A percentile compares a stretch with the other conserved stretches of the same genome.
Conservation (phyloP, 257 asterid genomes). For the Solanum corneliomulleri region DNA sequence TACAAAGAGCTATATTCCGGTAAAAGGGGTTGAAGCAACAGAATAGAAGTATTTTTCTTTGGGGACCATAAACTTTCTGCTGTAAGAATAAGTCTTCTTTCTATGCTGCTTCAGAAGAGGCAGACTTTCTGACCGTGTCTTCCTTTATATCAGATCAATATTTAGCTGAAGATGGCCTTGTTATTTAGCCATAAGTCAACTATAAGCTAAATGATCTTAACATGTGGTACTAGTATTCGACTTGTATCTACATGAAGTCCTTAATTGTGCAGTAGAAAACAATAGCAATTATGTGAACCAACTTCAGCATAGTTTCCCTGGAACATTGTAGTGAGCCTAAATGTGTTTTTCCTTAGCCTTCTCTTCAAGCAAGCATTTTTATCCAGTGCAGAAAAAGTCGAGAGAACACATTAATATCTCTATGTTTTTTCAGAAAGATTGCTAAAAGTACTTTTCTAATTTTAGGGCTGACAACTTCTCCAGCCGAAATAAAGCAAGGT, state of each 20-base stretch:
- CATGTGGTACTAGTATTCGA: not conserved
- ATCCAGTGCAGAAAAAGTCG: not conserved
- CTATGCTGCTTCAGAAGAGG: not conserved
- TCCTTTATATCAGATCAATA: not conserved
- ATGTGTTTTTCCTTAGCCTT: not conserved
- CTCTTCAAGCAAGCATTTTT: not conserved
- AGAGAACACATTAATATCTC: not conserved
- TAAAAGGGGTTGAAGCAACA: not conserved
- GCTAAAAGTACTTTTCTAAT: not conserved
- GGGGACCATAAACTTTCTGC: not conserved
- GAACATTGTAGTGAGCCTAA: not conserved
- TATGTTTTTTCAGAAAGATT: not conserved
- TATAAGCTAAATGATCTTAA: not conserved
- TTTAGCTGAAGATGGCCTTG: not conserved
- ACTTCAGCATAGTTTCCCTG: not conserved
- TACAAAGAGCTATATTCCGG: not conserved
- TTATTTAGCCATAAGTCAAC: not conserved
- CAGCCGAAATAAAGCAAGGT: conserved; percentile 77
- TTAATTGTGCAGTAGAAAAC: not conserved
- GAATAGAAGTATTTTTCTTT: not conserved
- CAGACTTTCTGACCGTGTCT: not conserved
- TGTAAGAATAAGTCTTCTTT: not conserved
- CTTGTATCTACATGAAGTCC: not conserved
- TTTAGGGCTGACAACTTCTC: conserved; percentile 50
- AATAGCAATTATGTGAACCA: not conserved